phyloP scores from a whole-genome alignment of 2,329 filamentous ascomycete species.

The Colletotrichum sansevieriae region DNA sequence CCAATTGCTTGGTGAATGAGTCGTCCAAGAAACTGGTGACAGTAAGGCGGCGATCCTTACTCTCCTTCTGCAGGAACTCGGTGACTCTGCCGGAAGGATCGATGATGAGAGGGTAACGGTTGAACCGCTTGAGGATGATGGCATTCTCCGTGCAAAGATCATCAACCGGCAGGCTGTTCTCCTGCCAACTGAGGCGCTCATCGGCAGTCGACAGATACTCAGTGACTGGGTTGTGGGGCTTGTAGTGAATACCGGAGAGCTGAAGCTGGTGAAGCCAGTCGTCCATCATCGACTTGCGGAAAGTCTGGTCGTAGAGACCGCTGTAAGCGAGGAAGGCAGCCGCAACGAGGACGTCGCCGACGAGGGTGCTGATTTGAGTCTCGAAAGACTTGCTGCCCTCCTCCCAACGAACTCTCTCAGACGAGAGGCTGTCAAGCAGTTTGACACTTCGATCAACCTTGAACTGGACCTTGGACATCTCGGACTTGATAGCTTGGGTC shows the following conservation, averaged over 20 bases:
- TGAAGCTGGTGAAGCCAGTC: conserved; percentile 96
- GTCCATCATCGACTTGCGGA: conserved; percentile 97
- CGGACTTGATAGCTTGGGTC: conserved; percentile 95
- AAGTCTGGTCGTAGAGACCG: conserved; percentile 97
- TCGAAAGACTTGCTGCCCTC: conserved; percentile 98
- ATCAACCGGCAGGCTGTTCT: conserved; percentile 92
- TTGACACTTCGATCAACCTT: conserved; percentile 98
- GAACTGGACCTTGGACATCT: conserved; percentile 96
- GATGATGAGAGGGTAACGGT: conserved; percentile 97
- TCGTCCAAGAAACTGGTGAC: conserved; percentile 99
- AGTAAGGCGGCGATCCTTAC: conserved; percentile 91
- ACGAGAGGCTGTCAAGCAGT: conserved; percentile 93
- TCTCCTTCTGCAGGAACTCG: conserved; percentile 95
- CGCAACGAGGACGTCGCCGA: conserved; percentile 96
- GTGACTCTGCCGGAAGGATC: conserved; percentile 95
- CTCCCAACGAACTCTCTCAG: conserved; percentile 94
- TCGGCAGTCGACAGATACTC: conserved; percentile 98
- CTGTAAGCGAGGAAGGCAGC: conserved; percentile 97
- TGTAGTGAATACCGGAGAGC: conserved; percentile 93
- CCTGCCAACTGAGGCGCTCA: conserved; percentile 94
- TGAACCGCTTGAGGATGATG: conserved; percentile 97
- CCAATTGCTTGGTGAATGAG: conserved; percentile 96
- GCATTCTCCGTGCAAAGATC: conserved; percentile 99
- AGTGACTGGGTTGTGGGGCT: conserved; percentile 92
- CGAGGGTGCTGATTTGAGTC: conserved; percentile 95